Conservation (phyloP, 73 alveolate genomes). For the Uronychia setigera region DNA sequence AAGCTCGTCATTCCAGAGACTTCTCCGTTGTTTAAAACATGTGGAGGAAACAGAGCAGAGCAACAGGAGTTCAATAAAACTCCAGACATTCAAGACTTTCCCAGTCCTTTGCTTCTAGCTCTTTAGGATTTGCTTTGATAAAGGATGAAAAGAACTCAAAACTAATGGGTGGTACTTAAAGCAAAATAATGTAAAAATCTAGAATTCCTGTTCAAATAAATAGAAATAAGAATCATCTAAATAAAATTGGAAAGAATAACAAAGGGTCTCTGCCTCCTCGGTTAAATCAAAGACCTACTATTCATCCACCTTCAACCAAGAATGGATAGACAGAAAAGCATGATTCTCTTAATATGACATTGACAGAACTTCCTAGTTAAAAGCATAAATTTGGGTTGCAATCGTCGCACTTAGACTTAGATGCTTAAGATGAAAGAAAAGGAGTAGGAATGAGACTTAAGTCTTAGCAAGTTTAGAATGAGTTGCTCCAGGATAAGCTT, state of each 20-base stretch:
- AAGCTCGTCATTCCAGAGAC: neutral
- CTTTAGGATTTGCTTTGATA: neutral
- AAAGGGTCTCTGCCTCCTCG: too few species aligned
- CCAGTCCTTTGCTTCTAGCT: neutral
- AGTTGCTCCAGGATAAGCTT: too few species aligned
- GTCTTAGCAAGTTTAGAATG: too few species aligned
- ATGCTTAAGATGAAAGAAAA: too few species aligned
- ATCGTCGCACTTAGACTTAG: too few species aligned
- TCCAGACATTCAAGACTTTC: neutral
- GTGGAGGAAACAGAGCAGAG: neutral
- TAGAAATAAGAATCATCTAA: neutral
- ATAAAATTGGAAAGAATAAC: neutral
- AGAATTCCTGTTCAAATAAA: neutral
- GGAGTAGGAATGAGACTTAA: too few species aligned
- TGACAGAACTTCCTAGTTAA: too few species aligned
- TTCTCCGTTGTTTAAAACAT: neutral
- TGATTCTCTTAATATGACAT: too few species aligned
- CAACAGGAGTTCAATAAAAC: neutral
- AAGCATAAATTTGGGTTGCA: too few species aligned
- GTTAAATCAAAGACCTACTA: too few species aligned
- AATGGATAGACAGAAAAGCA: too few species aligned
- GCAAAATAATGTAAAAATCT: neutral
- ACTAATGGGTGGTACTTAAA: neutral
- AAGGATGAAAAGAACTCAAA: neutral
- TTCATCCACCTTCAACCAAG: too few species aligned